Percentiles rank a stretch among this genome's conserved stretches.
These are phyloP conservation scores for Penicillium sp. DNA, from an alignment of 2,329 filamentous ascomycete genomes.

Conservation along the genomic window DNA sequence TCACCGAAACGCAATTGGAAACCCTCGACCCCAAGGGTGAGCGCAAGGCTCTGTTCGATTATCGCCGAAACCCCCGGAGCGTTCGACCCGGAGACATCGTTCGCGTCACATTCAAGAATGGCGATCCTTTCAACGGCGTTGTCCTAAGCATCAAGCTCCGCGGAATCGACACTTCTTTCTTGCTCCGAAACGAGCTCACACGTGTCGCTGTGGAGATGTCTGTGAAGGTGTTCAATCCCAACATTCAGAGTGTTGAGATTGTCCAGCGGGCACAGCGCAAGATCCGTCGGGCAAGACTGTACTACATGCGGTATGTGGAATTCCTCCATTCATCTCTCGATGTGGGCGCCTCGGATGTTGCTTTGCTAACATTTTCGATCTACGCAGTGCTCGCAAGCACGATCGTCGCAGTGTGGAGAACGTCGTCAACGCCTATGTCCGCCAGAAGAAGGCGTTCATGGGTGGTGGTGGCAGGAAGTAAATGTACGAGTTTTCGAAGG, in stretches of 20 bases:
- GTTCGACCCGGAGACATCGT: conserved; percentile 85
- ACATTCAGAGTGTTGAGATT: conserved; percentile 85
- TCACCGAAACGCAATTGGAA: conserved; percentile 64
- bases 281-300: conserved; percentile 78
- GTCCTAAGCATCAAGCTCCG: conserved; percentile 79
- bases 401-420: conserved; percentile 82
- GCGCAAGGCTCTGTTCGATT: conserved; percentile 72
- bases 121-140: conserved; percentile 85
- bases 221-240: conserved; percentile 90
- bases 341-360: not conserved
- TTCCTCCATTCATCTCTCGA: not conserved
- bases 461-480: conserved; percentile 21
- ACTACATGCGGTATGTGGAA: conserved; percentile 66
- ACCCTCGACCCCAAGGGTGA: conserved; percentile 78
- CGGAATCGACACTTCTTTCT: conserved; percentile 82
- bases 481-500: conserved; percentile 8
- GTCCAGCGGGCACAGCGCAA: conserved; percentile 81
- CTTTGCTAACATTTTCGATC: conserved; percentile 8
- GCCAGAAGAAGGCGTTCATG: conserved; percentile 46
- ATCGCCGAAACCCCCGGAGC: conserved; percentile 65
- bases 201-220: conserved; percentile 92
- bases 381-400: conserved; percentile 63
- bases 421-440: conserved; percentile 62
- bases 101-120: conserved; percentile 75
- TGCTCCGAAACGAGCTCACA: conserved; percentile 80